Evolutionary conservation across 345 rosid genomes (phyloP), one percentile per base, ranked within the genome.

Genomic region (Hypericum androsaemum): DNA sequence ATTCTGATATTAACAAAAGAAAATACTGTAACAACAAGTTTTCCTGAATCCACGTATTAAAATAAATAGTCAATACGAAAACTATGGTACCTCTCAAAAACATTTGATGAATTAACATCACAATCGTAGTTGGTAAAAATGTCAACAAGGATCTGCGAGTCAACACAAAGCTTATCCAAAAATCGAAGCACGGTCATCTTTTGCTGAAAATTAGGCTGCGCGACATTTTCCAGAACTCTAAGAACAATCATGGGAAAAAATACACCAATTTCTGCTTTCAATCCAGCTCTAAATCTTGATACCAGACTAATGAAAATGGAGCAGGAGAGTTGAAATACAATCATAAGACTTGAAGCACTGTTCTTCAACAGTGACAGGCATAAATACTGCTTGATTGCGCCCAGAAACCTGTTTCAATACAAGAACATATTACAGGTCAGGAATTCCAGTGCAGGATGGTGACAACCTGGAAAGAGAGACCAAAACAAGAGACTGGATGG

Each of bases 201-300:
- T 89, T 86, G 99, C 51, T 94, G 95, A 71, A 80, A 94, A 76
- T 94, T 90, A 70, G 99, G 99, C 65, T 94, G 97, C 56, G 94
- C 74, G 70, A 88, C 94, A 73, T 94, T 94, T 73, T 94, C 99
- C 61, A 94, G 67, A 54, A 94, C 94, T 63, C 99, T 77, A 42
- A 88, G 84, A 57, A 94, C 95, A 67, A 94, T 94, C 99, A 94
- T 94, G 37, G 97, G 99, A 67, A 94, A 94, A 73, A 94, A 94
- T 7, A 94, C 99, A 64, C 99, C 99, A 67, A 94, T 94, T 81
- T 94, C 97, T 57, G 99, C 99, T 80, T 94, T 88, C 70, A 94
- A 65, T 69, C 99, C 97, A 60, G 97, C 95, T 68, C 95, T 87
- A 73, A 94, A 94, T 66, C 97, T 83, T 39, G 97, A 86, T 45